Evolutionary conservation across 2,329 filamentous ascomycete species (phyloP), one percentile per base, ranked within the genome.

Genomic region (Balansia obtecta): DNA sequence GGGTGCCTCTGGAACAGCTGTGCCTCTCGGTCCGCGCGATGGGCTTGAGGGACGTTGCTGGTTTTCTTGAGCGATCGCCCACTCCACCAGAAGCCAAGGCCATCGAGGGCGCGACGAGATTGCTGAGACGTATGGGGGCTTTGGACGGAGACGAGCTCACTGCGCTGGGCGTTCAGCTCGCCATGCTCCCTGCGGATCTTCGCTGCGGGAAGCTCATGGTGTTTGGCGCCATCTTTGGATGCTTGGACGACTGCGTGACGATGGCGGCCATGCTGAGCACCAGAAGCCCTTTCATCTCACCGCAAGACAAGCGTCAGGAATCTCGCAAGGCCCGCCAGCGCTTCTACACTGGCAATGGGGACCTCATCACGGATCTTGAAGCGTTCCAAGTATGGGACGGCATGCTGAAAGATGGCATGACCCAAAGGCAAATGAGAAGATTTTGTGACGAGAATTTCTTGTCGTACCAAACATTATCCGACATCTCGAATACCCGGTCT

Each of bases 21-120:
- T 97, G 91, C 64, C 74, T 98, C 4, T 94, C 89, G 0, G 93
- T 98, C 42, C 86, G 93, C 55, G 89, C 91, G 16, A 97, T 97
- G 89, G 91, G 89, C 1, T 85, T 95, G 51, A 75, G 78, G 48
- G 86, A 96, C 57, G 86, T 97, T 1, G 77, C 82, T 5, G 72
- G 70, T 2, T 98, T 98, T 68, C 75, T 98, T 11, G 83, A 83
- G 1, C 84, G 87, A 45, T 93, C 91, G 0, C 80, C 95, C 9
- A 96, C 91, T 1, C 93, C 93, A 0, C 93, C 93, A 0, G 88
- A 88, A 53, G 85, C 80, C 30, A 74, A 85, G 2, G 91, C 93
- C 11, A 88, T 98, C 16, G 86, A 93, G 57, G 88, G 86, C 15
- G 93, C 93, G 1, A 73, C 98, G 55, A 78, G 74, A 56, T 74